Conservation (phyloP, 148 eudicot genomes). For the Nepenthes gracilis region DNA sequence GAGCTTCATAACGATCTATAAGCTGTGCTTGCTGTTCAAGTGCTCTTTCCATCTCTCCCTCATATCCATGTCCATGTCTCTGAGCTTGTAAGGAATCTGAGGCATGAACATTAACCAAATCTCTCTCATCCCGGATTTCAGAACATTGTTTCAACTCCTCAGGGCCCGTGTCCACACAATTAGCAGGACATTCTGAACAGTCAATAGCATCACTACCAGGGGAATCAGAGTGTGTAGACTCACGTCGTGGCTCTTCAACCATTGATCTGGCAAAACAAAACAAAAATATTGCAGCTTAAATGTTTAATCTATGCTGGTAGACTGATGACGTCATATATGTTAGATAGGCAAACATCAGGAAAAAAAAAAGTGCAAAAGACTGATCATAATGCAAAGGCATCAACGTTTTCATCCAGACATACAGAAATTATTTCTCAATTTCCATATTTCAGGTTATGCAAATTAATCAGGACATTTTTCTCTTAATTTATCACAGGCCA, state of each 20-base stretch:
- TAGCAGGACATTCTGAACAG: conserved; percentile 16
- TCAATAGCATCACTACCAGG: conserved; percentile 16
- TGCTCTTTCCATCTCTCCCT: conserved; percentile 61
- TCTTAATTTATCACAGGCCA: too few relatives aligned
- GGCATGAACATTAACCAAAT: conserved; percentile 10
- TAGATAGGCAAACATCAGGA: neutral
- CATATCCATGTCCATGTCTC: conserved; percentile 14
- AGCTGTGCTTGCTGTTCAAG: conserved; percentile 62
- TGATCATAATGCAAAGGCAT: too few relatives aligned
- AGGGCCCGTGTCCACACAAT: conserved; percentile 16
- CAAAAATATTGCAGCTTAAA: neutral
- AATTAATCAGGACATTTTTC: too few relatives aligned
- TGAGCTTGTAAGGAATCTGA: conserved; percentile 15
- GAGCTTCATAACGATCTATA: conserved; percentile 54
- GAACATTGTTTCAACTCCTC: conserved; percentile 17
- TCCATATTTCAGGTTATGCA: too few relatives aligned
- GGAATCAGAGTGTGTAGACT: conserved; percentile 13
- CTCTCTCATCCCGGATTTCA: conserved; percentile 12
- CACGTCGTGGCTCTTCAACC: conserved; percentile 31
- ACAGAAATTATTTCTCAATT: too few relatives aligned
- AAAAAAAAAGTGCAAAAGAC: too few relatives aligned
- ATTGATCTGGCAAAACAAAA: conserved; percentile 37
- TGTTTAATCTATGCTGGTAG: neutral
- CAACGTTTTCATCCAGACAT: too few relatives aligned
- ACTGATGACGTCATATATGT: neutral